Conservation (phyloP, 495 filamentous ascomycete genomes). For the Lasiosphaeria hispida region DNA sequence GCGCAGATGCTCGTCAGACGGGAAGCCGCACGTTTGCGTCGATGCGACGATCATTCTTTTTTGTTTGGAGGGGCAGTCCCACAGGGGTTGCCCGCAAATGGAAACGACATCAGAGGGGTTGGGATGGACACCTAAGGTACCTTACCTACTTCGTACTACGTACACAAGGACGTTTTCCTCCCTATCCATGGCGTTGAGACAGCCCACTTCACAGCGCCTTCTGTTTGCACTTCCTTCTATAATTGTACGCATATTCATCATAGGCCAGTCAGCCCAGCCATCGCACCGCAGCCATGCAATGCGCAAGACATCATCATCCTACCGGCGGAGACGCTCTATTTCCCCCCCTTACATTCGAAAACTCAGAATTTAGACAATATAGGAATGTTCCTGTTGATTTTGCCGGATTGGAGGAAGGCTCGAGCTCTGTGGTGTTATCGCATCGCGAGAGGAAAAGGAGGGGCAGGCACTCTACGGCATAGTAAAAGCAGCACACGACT, state of each 20-base stretch:
- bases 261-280: too few species aligned
- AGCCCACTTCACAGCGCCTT: too few species aligned
- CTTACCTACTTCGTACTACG: too few species aligned
- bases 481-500: conserved; percentile 10
- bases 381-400: neutral
- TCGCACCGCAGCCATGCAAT: too few species aligned
- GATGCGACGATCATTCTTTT: neutral
- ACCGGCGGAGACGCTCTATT: too few species aligned
- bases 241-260: too few species aligned
- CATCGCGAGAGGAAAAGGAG: neutral
- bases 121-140: neutral
- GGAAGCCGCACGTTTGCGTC: conserved; percentile 9
- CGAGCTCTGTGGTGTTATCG: neutral
- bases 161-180: too few species aligned
- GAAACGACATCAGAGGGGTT: neutral
- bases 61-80: neutral
- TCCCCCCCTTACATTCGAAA: too few species aligned
- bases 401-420: neutral
- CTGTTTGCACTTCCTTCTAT: too few species aligned
- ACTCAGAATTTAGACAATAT: too few species aligned
- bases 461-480: conserved; percentile 17
- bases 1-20: conserved; percentile 1
- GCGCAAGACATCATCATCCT: too few species aligned
- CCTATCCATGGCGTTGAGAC: too few species aligned
- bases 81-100: neutral